A percentile compares a stretch with the other conserved stretches of the same genome.
phyloP scores from a whole-genome alignment of 2,329 filamentous ascomycete genomes.

The Akanthomyces muscarius region DNA sequence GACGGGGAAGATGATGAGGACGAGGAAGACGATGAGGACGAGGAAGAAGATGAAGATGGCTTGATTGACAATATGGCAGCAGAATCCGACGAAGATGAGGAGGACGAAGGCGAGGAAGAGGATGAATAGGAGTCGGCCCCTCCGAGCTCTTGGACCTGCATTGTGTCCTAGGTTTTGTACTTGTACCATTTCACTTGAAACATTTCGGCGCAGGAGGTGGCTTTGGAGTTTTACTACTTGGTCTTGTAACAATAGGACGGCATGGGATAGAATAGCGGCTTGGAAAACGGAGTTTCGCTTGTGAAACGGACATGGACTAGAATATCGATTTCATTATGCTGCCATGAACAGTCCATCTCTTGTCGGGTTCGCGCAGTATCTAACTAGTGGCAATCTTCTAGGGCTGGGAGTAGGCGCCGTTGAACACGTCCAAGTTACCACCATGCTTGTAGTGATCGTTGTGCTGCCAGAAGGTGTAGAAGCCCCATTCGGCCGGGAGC shows the following conservation, averaged over 20 bases:
- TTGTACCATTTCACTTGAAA: background rate
- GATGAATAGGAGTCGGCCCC: constrained; percentile 7
- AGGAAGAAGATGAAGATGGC: constrained; percentile 21
- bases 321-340: too few species aligned
- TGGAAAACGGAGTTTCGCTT: background rate
- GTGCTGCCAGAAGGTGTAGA: constrained; percentile 55
- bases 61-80: background rate
- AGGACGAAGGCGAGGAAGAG: constrained; percentile 13
- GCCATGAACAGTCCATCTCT: too few species aligned
- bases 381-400: background rate
- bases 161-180: constrained; percentile 8
- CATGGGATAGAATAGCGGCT: background rate
- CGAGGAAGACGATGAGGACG: constrained; percentile 17
- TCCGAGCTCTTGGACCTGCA: constrained; percentile 6
- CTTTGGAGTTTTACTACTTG: background rate
- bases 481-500: constrained; percentile 47
- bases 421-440: constrained; percentile 51
- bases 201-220: background rate
- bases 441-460: constrained; percentile 44
- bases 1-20: constrained; percentile 23
- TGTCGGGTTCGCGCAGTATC: background rate
- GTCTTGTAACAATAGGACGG: background rate
- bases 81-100: background rate
- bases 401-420: constrained; percentile 32
- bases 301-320: background rate